These are phyloP conservation scores for Linum tenue DNA, from an alignment of 345 rosid genomes.

Conservation along the genomic window DNA sequence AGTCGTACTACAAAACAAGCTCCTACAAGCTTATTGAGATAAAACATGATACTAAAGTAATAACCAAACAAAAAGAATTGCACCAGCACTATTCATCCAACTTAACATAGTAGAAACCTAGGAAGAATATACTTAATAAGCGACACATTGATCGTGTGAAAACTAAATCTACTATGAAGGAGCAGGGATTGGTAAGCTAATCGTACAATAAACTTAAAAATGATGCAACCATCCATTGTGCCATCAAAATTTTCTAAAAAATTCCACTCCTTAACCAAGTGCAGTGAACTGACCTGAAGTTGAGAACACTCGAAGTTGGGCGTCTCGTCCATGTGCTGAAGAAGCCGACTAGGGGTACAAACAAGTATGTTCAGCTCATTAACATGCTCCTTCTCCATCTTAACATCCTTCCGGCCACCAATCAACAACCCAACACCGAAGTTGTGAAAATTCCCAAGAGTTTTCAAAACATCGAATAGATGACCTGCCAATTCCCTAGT, in stretches of 20 bases:
- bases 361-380: slow-evolving; percentile 73
- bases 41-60: too few relatives aligned
- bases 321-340: slow-evolving; percentile 97
- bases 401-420: slow-evolving; percentile 85
- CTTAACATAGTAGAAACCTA: not conserved
- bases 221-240: not conserved
- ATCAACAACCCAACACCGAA: slow-evolving; percentile 84
- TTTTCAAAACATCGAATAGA: slow-evolving; percentile 62
- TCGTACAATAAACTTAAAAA: not conserved
- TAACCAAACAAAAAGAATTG: not conserved
- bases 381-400: slow-evolving; percentile 65
- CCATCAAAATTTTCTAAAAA: not conserved
- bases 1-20: too few relatives aligned
- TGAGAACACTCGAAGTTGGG: slow-evolving; percentile 87
- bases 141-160: not conserved
- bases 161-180: too few relatives aligned
- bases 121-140: not conserved
- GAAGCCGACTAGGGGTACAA: slow-evolving; percentile 93
- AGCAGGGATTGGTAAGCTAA: not conserved
- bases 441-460: slow-evolving; percentile 65
- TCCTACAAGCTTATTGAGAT: too few relatives aligned
- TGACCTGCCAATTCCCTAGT: slow-evolving; percentile 84
- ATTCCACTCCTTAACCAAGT: not conserved
- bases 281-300: slow-evolving; percentile 50
- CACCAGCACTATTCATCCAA: not conserved